Base-by-base conservation (phyloP, 2,329 filamentous ascomycete genomes). In the Beauveria scarabaeidicola region DNA sequence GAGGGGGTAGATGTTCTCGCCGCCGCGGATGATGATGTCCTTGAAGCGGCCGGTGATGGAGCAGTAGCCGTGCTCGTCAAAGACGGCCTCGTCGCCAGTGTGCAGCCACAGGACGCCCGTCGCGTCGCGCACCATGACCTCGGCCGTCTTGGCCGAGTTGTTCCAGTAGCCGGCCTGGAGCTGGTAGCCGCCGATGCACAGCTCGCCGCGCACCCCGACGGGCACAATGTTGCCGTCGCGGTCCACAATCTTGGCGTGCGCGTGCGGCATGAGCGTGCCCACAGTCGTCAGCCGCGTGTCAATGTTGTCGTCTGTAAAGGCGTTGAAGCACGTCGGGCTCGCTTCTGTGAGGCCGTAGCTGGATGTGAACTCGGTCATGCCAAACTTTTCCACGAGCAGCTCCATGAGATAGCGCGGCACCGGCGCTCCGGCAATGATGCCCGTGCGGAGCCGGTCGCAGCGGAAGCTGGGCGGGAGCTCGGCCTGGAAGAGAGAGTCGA, bases 241-340 rank as follows among this genome's bases (percentile, higher is more conserved):
- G 67, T 91, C 85, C 25, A 92, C 83, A 63, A 93, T 89, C 75
- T 94, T 95, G 54, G 89, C 89, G 43, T 82, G 80, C 2, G 84
- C 82, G 67, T 93, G 88, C 3, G 89, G 89, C 76, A 93, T 83
- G 50, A 92, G 75, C 17, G 85, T 88, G 3, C 89, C 89, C 0
- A 92, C 90, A 0, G 88, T 91, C 2, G 81, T 84, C 27, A 92
- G 76, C 41, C 88, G 80, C 43, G 78, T 79, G 63, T 85, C 77
- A 53, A 91, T 81, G 1, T 83, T 81, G 70, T 92, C 89, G 61
- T 87, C 83, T 0, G 86, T 89, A 67, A 88, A 87, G 11, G 89
- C 87, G 66, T 91, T 92, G 77, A 92, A 92, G 72, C 88, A 89
- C 0, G 88, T 91, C 0, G 89, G 89, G 2, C 84, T 88, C 1